Evolutionary conservation across 2,329 filamentous ascomycete species (phyloP).

Genomic region (Beauveria australis): DNA sequence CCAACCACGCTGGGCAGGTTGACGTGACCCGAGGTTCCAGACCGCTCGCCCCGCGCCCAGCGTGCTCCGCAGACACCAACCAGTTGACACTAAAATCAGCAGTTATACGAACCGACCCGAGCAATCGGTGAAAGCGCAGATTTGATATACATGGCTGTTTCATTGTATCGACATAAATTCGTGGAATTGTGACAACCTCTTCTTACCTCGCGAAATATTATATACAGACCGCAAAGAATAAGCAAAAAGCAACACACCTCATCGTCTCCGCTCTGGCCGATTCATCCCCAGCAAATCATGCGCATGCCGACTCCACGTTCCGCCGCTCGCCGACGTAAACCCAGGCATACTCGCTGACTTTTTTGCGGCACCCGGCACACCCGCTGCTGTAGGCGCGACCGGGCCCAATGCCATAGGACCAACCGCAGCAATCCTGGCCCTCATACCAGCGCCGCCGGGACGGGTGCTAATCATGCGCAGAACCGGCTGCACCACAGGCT

Average conservation of each 20-base stretch:
- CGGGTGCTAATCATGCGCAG: not conserved
- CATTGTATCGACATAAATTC: not conserved
- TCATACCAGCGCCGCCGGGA: not conserved
- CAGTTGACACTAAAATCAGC: not conserved
- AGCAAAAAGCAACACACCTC: not conserved
- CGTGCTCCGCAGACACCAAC: not conserved
- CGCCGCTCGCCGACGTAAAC: slow-evolving; percentile 44
- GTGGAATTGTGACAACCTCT: not conserved
- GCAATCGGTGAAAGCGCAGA: too few relatives aligned
- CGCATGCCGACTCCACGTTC: slow-evolving; percentile 63
- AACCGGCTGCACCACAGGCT: slow-evolving; percentile 15
- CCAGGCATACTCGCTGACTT: slow-evolving; percentile 24
- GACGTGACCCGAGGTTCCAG: not conserved
- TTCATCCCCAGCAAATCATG: slow-evolving; percentile 56
- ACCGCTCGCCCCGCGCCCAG: not conserved
- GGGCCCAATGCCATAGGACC: not conserved
- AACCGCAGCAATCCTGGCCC: not conserved
- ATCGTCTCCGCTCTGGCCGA: slow-evolving; percentile 31
- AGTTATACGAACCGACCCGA: too few relatives aligned
- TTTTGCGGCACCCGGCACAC: not conserved
- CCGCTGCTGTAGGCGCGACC: not conserved
- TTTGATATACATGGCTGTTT: not conserved
- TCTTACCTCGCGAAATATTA: not conserved
- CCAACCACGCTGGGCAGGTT: not conserved
- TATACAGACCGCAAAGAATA: not conserved